phyloP scores from a whole-genome alignment of 2,329 filamentous ascomycete species.

The Nannizziopsis arthrosporioides region DNA sequence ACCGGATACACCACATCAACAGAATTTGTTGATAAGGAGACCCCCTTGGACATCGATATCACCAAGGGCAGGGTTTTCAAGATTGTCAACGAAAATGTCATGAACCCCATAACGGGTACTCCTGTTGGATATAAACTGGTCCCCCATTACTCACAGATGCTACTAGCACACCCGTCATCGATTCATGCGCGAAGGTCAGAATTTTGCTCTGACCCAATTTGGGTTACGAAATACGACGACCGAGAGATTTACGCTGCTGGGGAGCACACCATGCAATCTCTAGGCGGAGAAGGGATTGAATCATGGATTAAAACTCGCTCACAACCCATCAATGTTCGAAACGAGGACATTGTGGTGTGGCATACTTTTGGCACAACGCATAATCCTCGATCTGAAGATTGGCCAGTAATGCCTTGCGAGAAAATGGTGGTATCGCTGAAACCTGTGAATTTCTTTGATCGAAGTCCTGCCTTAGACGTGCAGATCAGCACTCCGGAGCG shows the following conservation, averaged over 20 bases:
- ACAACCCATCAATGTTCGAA: slow-evolving; percentile 25
- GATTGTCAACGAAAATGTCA: slow-evolving; percentile 43
- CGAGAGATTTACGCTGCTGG: slow-evolving; percentile 44
- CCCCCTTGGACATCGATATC: slow-evolving; percentile 37
- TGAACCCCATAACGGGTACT: slow-evolving; percentile 43
- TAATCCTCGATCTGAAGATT: slow-evolving; percentile 36
- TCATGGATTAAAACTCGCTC: slow-evolving; percentile 32
- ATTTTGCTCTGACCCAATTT: slow-evolving; percentile 46
- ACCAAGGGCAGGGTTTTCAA: slow-evolving; percentile 43
- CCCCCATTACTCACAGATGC: slow-evolving; percentile 45
- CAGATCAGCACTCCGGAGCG: slow-evolving; percentile 8
- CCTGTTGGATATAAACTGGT: slow-evolving; percentile 47
- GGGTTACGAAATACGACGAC: slow-evolving; percentile 43
- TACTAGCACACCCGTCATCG: slow-evolving; percentile 44
- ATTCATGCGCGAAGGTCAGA: slow-evolving; percentile 43
- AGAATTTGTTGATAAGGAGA: slow-evolving; percentile 37
- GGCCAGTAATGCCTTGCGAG: slow-evolving; percentile 39
- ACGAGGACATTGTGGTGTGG: slow-evolving; percentile 36
- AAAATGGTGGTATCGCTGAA: slow-evolving; percentile 21
- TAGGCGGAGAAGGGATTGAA: slow-evolving; percentile 38
- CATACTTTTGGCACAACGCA: slow-evolving; percentile 36
- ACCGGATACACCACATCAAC: slow-evolving; percentile 40
- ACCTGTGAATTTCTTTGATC: slow-evolving; percentile 22
- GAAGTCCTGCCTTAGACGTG: slow-evolving; percentile 20
- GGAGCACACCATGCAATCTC: slow-evolving; percentile 44